Evolutionary conservation across 129 eudicot species (phyloP).

Genomic region (Erigeron canadensis): DNA sequence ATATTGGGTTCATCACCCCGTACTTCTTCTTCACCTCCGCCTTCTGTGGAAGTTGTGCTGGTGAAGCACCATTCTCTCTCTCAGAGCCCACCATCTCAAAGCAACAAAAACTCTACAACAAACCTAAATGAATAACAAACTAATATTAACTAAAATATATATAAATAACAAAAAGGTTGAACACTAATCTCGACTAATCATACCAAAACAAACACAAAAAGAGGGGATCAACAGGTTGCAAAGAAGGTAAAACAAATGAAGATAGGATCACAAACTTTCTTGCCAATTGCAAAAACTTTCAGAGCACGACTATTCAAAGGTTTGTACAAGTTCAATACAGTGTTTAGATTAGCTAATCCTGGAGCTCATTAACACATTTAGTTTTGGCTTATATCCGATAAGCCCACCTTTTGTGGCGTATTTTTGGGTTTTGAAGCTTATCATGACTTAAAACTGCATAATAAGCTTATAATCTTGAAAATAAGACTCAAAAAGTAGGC

Average conservation of each 20-base stretch:
- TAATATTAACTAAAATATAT: constrained; percentile 21
- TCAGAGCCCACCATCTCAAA: constrained; percentile 44
- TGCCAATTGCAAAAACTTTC: too few relatives aligned
- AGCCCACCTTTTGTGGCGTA: too few relatives aligned
- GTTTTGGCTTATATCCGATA: too few relatives aligned
- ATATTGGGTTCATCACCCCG: constrained; percentile 38
- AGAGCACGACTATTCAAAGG: too few relatives aligned
- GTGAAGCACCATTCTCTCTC: constrained; percentile 30
- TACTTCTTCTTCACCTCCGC: constrained; percentile 35
- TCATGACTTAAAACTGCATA: too few relatives aligned
- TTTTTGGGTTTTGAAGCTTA: too few relatives aligned
- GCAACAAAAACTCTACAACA: constrained; percentile 37
- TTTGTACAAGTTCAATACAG: too few relatives aligned
- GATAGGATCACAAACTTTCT: too few relatives aligned
- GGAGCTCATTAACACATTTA: too few relatives aligned
- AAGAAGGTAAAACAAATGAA: not conserved
- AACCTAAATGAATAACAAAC: constrained; percentile 35
- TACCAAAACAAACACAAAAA: not conserved
- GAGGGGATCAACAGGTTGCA: not conserved
- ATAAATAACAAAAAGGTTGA: constrained; percentile 3
- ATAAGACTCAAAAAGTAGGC: too few relatives aligned
- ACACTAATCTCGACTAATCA: constrained; percentile 1
- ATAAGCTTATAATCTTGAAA: too few relatives aligned
- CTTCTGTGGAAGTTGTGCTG: constrained; percentile 29
- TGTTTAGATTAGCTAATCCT: too few relatives aligned